Base-by-base conservation (phyloP, 129 eudicot genomes). In the Artemisia argyi region DNA sequence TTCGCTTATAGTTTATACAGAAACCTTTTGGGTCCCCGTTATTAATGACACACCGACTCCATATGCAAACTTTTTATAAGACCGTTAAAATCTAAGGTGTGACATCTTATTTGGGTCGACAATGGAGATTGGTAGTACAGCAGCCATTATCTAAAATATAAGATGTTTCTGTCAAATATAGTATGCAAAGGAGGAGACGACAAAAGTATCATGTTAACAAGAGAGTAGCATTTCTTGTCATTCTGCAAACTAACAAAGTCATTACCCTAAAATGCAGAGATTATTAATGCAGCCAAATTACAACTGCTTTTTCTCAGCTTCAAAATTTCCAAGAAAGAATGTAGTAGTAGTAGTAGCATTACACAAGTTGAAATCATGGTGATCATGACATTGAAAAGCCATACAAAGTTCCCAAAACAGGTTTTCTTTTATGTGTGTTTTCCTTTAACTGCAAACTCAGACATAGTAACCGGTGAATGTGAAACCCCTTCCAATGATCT, bases 401-500 rank as follows among this genome's bases (percentile, higher is more conserved):
- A 5, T 69, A 47, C 42, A 7, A 52, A 76, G 65, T 35, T 59
- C 56, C 61, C 30, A 47, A 52, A 61, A 19, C 30, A 69, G 81
- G 66, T 20, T 71, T 69, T 62, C 50, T 35, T 77, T 78, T 61
- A 60, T 77, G 75, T 61, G 56, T 69, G 63, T 69, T 56, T 3
- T 60, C 1, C 14, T 53, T 39, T 17, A 39, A n/a, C 15, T 7
- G 44, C 17, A 74, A 64, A 55, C 17, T 89, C 69, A 86, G 50
- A 82, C 86, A 63, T 86, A 77, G 76, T 89, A 89, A 55, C 96
- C 96, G 17, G 96, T 89, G 80, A 89, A 73, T 52, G 92, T 86
- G 69, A 79, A 84, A 63, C 96, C 96, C 81, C 96, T 86, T 80
- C 96, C 96, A n/a, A 84, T 83, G 66, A 86, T 89, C 86, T 89